Evolutionary conservation across 1,284 basidiomycete species (phyloP).

Genomic region (Fistulina hepatica): DNA sequence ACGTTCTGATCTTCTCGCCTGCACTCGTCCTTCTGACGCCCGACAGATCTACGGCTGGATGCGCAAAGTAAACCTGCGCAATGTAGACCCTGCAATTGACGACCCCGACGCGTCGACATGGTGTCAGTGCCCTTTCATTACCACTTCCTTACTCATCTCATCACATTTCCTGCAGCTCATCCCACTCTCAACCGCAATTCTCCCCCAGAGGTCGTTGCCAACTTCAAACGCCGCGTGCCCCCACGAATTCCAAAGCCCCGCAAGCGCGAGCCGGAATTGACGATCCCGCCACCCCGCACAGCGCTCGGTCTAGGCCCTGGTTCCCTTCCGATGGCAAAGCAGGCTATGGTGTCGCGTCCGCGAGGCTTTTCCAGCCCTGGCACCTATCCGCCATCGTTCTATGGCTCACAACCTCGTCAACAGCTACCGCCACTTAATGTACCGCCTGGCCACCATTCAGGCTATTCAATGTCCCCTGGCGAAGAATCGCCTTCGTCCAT

Average conservation of each 20-base stretch:
- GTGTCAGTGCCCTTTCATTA: conserved; percentile 49
- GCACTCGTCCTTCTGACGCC: too few relatives aligned
- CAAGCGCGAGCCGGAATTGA: conserved; percentile 60
- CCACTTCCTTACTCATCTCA: conserved; percentile 9
- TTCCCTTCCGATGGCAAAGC: conserved; percentile 45
- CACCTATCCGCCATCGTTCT: conserved; percentile 55
- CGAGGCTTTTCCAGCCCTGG: conserved; percentile 75
- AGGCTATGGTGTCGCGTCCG: conserved; percentile 38
- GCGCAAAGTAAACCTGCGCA: conserved; percentile 86
- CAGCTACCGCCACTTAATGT: conserved; percentile 73
- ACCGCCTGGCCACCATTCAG: conserved; percentile 46
- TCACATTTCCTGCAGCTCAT: conserved; percentile 47
- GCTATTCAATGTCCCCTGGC: conserved; percentile 51
- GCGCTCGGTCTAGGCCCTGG: conserved; percentile 55
- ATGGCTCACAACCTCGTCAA: conserved; percentile 44
- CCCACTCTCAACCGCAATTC: conserved; percentile 82
- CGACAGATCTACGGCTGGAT: conserved; percentile 87
- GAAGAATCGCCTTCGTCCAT: conserved; percentile 54
- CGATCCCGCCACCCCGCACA: conserved; percentile 60
- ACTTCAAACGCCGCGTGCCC: conserved; percentile 88
- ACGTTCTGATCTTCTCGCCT: conserved; percentile 30
- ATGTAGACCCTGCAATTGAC: conserved; percentile 83
- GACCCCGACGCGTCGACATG: conserved; percentile 90
- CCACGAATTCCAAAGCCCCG: conserved; percentile 75
- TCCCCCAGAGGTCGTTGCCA: conserved; percentile 73